A percentile compares a stretch with the other conserved stretches of the same genome.
phyloP scores from a whole-genome alignment of 2,329 filamentous ascomycete species.

The Ophiostoma sp. region DNA sequence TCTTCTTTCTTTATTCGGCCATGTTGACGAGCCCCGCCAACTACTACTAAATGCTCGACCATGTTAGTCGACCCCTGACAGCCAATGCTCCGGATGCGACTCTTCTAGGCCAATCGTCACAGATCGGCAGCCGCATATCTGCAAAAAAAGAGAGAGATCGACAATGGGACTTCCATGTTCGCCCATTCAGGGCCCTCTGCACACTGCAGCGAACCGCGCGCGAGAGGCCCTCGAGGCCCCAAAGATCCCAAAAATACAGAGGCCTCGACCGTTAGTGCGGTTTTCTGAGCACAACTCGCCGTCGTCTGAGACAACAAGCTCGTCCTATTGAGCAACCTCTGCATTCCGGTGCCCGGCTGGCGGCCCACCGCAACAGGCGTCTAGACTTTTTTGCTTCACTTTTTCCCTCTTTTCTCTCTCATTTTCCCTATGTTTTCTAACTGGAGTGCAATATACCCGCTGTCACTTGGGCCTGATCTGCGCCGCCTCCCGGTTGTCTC shows the following conservation, averaged over 20 bases:
- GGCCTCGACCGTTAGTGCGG: constrained; percentile 2
- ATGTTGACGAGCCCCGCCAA: neutral
- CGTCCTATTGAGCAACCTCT: neutral
- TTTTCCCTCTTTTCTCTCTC: neutral
- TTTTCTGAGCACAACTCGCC: neutral
- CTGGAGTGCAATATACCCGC: neutral
- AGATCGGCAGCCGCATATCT: constrained; percentile 7
- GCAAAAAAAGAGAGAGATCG: constrained; percentile 3
- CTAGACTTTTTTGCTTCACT: neutral
- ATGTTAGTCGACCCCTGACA: neutral
- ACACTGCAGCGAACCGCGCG: neutral
- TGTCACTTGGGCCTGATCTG: constrained; percentile 14
- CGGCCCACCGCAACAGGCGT: neutral
- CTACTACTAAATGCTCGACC: too few species aligned
- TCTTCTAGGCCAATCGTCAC: constrained; percentile 9
- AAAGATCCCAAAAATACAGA: neutral
- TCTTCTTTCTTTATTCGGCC: constrained; percentile 4
- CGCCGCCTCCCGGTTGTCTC: constrained; percentile 9
- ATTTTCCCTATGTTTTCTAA: neutral
- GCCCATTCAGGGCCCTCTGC: constrained; percentile 5
- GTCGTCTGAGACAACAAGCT: constrained; percentile 17
- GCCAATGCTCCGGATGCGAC: constrained; percentile 10
- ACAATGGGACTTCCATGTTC: constrained; percentile 1
- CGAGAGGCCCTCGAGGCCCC: neutral
- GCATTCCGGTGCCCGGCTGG: constrained; percentile 23